Evolutionary conservation across 495 filamentous ascomycete species (phyloP).

Genomic region (Tuber calosporum): DNA sequence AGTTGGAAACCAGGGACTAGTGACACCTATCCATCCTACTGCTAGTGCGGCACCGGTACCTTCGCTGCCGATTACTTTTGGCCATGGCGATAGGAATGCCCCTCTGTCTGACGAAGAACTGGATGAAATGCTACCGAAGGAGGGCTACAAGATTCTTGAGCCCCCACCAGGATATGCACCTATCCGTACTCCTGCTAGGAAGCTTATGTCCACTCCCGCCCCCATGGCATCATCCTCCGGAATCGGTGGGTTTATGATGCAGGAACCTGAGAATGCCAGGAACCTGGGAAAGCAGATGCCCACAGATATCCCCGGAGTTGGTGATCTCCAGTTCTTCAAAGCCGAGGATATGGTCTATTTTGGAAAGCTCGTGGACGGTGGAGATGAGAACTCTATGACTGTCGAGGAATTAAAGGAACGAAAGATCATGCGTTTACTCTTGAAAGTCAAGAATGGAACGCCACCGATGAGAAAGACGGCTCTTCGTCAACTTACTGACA

Average conservation of each 20-base stretch:
- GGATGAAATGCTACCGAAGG: conserved; percentile 78
- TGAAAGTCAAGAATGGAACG: conserved; percentile 99
- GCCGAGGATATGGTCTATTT: conserved; percentile 99
- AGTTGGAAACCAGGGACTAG: conserved; percentile 69
- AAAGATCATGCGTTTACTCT: conserved; percentile 93
- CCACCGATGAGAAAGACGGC: conserved; percentile 99
- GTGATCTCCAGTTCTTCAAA: conserved; percentile 98
- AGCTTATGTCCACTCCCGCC: conserved; percentile 68
- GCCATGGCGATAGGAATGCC: conserved; percentile 71
- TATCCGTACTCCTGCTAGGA: conserved; percentile 67
- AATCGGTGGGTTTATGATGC: conserved; percentile 91
- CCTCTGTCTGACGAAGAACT: conserved; percentile 88
- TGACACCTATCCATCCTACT: conserved; percentile 78
- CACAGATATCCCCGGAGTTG: conserved; percentile 94
- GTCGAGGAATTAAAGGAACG: conserved; percentile 96
- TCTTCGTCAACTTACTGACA: conserved; percentile 95
- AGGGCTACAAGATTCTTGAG: conserved; percentile 90
- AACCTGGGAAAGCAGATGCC: conserved; percentile 83
- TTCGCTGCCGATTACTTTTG: conserved; percentile 59
- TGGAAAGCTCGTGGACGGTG: conserved; percentile 89
- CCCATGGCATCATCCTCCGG: conserved; percentile 56
- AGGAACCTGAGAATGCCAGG: conserved; percentile 77
- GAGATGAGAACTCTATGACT: conserved; percentile 83
- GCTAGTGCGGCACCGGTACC: conserved; percentile 50
- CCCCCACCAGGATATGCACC: conserved; percentile 89